These are phyloP conservation scores for Aspergillus ellipticus DNA, from an alignment of 495 filamentous ascomycete genomes.

Conservation along the genomic window DNA sequence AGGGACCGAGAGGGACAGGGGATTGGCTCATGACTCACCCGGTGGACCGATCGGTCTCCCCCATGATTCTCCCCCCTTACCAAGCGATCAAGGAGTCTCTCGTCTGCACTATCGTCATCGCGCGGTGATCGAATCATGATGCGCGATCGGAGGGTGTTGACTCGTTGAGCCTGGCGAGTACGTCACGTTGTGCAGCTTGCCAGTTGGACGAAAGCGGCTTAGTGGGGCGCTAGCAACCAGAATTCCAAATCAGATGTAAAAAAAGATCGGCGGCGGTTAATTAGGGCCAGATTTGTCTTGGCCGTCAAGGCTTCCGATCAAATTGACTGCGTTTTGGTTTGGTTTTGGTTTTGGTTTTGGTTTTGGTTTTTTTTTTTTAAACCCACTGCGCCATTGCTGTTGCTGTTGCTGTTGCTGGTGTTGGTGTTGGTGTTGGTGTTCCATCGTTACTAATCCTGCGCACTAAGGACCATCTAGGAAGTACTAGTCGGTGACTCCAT, in stretches of 20 bases:
- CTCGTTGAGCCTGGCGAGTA: neutral
- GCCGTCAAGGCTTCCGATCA: neutral
- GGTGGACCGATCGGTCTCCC: too few relatives aligned
- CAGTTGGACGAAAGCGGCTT: neutral
- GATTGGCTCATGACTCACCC: too few relatives aligned
- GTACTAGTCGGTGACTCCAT: too few relatives aligned
- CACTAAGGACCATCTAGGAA: too few relatives aligned
- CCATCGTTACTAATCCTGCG: neutral
- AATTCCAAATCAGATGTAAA: slow-evolving; percentile 16
- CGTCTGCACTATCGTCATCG: neutral
- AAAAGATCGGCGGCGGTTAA: slow-evolving; percentile 1
- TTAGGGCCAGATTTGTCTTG: slow-evolving; percentile 2
- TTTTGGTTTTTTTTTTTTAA: neutral
- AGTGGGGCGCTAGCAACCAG: slow-evolving; percentile 5
- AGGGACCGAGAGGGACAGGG: too few relatives aligned
- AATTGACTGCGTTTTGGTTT: neutral
- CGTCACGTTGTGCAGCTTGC: slow-evolving; percentile 4
- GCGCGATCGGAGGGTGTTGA: neutral
- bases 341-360: neutral
- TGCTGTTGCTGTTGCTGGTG: neutral
- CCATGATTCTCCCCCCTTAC: too few relatives aligned
- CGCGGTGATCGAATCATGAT: too few relatives aligned
- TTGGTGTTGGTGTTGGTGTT: neutral
- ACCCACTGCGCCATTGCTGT: neutral
- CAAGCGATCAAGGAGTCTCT: neutral